Conservation (phyloP, 192 early-diverging fungal species). For the Backusella australiensis region DNA sequence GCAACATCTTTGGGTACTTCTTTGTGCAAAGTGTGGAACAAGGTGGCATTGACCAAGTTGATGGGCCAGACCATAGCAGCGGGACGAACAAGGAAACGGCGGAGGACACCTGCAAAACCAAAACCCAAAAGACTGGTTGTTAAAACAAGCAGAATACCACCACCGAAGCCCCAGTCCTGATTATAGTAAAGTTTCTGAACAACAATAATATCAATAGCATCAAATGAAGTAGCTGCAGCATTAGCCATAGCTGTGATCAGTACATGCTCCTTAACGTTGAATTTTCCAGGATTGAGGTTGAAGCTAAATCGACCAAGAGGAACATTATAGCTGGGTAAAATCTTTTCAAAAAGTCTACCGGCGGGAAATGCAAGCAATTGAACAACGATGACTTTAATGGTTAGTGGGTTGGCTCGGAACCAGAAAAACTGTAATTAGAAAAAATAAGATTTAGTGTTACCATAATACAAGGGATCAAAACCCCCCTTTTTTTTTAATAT, state of each 20-base stretch:
- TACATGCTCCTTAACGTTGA: constrained; percentile 88
- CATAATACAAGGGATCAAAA: not conserved
- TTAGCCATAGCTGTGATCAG: constrained; percentile 78
- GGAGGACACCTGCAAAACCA: constrained; percentile 39
- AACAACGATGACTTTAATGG: constrained; percentile 67
- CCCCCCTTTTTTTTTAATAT: not conserved
- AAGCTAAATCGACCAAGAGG: constrained; percentile 45
- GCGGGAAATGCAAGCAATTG: constrained; percentile 75
- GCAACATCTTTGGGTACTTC: constrained; percentile 28
- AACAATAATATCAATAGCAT: constrained; percentile 75
- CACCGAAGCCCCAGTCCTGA: constrained; percentile 59
- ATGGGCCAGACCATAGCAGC: constrained; percentile 49
- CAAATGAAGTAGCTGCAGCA: constrained; percentile 66
- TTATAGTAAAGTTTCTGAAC: constrained; percentile 70
- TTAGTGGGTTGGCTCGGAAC: constrained; percentile 82
- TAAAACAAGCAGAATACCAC: constrained; percentile 64
- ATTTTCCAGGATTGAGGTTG: constrained; percentile 80
- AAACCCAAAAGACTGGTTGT: constrained; percentile 59
- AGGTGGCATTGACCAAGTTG: constrained; percentile 49
- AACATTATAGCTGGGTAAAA: constrained; percentile 56
- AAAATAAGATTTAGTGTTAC: not conserved
- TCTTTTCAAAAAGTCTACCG: constrained; percentile 61
- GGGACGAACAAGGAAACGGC: constrained; percentile 44
- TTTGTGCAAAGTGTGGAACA: constrained; percentile 47
- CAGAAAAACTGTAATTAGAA: constrained; percentile 62